Percentiles rank a stretch among this genome's conserved stretches.
These are phyloP conservation scores for Apophysomyces variabilis DNA, from an alignment of 371 early-diverging fungal species.

Conservation along the genomic window DNA sequence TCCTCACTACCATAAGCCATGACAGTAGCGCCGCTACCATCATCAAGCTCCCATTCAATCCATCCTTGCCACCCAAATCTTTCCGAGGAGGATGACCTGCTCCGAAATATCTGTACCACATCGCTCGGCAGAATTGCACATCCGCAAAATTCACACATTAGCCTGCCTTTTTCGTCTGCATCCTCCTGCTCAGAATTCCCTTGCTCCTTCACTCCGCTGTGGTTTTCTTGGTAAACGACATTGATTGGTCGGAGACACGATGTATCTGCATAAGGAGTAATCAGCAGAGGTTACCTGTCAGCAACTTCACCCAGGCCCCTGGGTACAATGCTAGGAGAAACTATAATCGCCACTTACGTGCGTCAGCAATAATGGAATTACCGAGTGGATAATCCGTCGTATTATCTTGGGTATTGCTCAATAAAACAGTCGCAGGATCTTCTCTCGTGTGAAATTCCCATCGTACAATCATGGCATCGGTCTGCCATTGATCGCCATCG, in stretches of 20 bases:
- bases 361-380: constrained; percentile 7
- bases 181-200: constrained; percentile 12
- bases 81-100: constrained; percentile 17
- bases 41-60: constrained; percentile 47
- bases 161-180: constrained; percentile 16
- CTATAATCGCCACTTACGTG: constrained; percentile 17
- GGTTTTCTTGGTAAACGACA: background rate
- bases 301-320: constrained; percentile 1
- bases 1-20: constrained; percentile 46
- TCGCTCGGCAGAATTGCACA: constrained; percentile 23
- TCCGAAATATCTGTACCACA: constrained; percentile 32
- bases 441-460: constrained; percentile 28
- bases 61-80: constrained; percentile 21
- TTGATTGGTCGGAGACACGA: constrained; percentile 25
- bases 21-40: constrained; percentile 33
- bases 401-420: background rate
- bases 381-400: background rate
- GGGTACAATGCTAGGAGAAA: background rate
- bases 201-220: constrained; percentile 1
- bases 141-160: constrained; percentile 38
- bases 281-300: no score
- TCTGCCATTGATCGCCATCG: constrained; percentile 37
- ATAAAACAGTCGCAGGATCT: background rate
- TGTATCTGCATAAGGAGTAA: constrained; percentile 17
- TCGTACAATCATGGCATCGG: constrained; percentile 32